Base-by-base conservation (phyloP, 768 basidiomycete genomes). In the Tylopilus rubrobrunneus region DNA sequence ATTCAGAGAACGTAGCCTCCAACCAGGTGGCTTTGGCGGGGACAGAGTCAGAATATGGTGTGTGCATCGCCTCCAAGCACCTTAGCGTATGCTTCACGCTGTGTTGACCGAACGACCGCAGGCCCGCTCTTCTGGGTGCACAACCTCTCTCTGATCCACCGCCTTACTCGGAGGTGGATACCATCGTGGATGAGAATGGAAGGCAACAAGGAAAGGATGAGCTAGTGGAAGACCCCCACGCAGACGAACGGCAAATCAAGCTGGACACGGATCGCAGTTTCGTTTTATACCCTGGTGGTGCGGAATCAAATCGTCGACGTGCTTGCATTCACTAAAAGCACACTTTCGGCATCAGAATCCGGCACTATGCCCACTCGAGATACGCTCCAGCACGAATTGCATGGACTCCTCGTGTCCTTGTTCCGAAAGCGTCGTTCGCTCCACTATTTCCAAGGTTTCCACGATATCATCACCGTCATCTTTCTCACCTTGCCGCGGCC, bases 261-360 rank as follows among this genome's bases (percentile, higher is more conserved):
- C 79, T 96, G 33, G 94, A 97, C 71, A 96, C 94, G 1, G 85
- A 94, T 70, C 83, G 94, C 45, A 93, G 92, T 59, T 98, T 98
- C 63, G 90, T 97, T 51, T 75, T 93, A 56, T 98, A 96, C 72
- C 90, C 94, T 65, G 85, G 83, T 79, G 89, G 92, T 89, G 76
- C 72, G 56, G 47, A 56, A 52, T 48, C 36, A 52, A 42, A 49
- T 9, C 41, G 14, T 53, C 52, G 62, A 48, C 52, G 52, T 51
- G 59, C 44, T 51, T 44, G 29, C 27, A 25, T 27, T 9, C 44
- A 33, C 47, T 56, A 31, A 63, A 19, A 57, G 56, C 40, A 41
- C 37, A 47, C 40, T 21, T 39, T 44, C 28, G 47, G 45, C 47
- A 56, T 53, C 48, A 66, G 67, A 67, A 34, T 53, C 61, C 15